Percentiles rank a stretch among this genome's conserved stretches.
Evolutionary conservation across 179 eudicot species (phyloP).

Genomic region (Drosera spatulata): DNA sequence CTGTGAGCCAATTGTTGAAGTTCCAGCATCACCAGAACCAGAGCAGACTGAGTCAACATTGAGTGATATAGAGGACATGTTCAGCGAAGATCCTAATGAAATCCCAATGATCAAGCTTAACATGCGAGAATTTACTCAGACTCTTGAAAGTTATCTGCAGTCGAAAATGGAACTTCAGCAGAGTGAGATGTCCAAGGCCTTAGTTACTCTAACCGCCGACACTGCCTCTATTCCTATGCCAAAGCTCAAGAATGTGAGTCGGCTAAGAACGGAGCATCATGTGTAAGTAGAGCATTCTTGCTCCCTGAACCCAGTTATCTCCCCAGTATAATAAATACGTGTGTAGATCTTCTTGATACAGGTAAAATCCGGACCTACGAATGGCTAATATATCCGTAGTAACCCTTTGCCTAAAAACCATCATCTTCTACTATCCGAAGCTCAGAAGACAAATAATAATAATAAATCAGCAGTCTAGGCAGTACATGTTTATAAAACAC

Average conservation of each 20-base stretch:
- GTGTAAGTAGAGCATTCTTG: constrained; percentile 37
- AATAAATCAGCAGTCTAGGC: too few relatives aligned
- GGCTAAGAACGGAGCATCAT: constrained; percentile 58
- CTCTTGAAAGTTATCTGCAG: constrained; percentile 35
- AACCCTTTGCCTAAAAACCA: too few relatives aligned
- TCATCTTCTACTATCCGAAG: too few relatives aligned
- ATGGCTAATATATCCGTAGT: background rate
- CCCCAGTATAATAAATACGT: background rate
- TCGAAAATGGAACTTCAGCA: constrained; percentile 35
- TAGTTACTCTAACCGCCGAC: constrained; percentile 42
- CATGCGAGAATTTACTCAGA: constrained; percentile 27
- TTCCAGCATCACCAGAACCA: constrained; percentile 69
- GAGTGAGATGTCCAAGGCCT: constrained; percentile 33
- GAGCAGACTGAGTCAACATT: constrained; percentile 16
- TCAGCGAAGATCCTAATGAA: constrained; percentile 33
- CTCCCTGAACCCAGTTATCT: background rate
- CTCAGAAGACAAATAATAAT: too few relatives aligned
- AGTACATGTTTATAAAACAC: too few relatives aligned
- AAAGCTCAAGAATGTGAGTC: constrained; percentile 55
- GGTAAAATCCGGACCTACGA: background rate
- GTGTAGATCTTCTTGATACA: background rate
- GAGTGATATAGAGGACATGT: constrained; percentile 31
- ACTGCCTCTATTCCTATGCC: constrained; percentile 56
- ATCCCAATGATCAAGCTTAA: constrained; percentile 37
- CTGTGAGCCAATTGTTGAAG: constrained; percentile 72